Conservation (phyloP, 2,329 filamentous ascomycete genomes). For the Penicillium sp. region DNA sequence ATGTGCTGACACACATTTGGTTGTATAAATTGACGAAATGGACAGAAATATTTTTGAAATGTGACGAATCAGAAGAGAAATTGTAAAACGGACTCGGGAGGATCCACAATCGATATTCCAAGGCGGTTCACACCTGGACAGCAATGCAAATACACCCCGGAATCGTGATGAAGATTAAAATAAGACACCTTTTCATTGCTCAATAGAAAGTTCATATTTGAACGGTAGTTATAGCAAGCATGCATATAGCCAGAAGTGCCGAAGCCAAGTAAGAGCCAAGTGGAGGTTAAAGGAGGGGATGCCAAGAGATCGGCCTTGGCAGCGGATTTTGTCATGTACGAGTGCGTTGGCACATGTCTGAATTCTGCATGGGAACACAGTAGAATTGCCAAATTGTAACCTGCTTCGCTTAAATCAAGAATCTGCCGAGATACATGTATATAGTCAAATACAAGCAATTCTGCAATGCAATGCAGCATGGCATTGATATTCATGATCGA, state of each 20-base stretch:
- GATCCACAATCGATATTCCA: no score
- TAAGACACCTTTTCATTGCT: no score
- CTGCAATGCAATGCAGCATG: neutral
- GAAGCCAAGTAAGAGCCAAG: neutral
- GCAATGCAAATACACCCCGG: no score
- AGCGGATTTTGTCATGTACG: neutral
- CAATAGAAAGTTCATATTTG: no score
- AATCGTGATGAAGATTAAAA: no score
- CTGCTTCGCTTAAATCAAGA: conserved; percentile 10
- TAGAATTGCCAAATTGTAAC: neutral
- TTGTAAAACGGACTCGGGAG: no score
- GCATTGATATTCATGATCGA: neutral
- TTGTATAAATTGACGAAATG: neutral
- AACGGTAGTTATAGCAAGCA: neutral
- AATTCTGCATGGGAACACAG: neutral
- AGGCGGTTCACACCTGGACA: no score
- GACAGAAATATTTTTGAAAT: no score
- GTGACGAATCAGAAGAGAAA: no score
- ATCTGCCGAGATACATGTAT: neutral
- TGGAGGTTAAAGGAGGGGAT: neutral
- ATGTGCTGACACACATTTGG: conserved; percentile 13
- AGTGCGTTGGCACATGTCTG: neutral
- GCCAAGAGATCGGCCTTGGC: neutral
- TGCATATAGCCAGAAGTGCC: neutral
- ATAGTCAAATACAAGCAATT: neutral